A percentile compares a stretch with the other conserved stretches of the same genome.
Evolutionary conservation across 768 basidiomycete genomes (phyloP).

Genomic region (Termitomyces sp.): DNA sequence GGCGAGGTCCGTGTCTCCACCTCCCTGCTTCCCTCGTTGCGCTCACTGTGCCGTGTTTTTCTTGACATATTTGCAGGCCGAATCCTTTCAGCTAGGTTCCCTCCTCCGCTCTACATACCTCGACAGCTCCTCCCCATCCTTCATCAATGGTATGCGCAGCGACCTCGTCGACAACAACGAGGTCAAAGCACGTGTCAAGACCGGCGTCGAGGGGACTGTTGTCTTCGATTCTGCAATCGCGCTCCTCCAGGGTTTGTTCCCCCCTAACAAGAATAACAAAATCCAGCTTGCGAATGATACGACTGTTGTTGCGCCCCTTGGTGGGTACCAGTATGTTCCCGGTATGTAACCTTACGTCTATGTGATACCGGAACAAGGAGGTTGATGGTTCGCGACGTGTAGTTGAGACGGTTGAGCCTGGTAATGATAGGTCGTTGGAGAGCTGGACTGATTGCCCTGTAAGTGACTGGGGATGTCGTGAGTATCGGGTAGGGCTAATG

Average conservation of each 20-base stretch:
- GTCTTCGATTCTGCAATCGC: conserved; percentile 86
- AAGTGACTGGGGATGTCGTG: conserved; percentile 5
- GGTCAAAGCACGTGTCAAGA: conserved; percentile 75
- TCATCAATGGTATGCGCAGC: conserved; percentile 57
- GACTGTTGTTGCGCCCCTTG: conserved; percentile 64
- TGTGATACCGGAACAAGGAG: background rate
- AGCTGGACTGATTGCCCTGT: conserved; percentile 65
- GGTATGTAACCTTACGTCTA: conserved; percentile 29
- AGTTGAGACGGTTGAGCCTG: conserved; percentile 86
- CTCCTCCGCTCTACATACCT: conserved; percentile 65
- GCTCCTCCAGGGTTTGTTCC: conserved; percentile 81
- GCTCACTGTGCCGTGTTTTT: too few relatives aligned
- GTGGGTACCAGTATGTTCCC: conserved; percentile 87
- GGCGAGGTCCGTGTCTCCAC: conserved; percentile 49
- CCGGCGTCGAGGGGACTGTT: conserved; percentile 78
- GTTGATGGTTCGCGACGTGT: conserved; percentile 1
- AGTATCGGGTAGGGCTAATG: background rate
- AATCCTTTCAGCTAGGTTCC: conserved; percentile 62
- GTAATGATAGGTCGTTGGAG: conserved; percentile 78
- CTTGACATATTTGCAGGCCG: conserved; percentile 35
- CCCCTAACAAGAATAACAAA: conserved; percentile 68
- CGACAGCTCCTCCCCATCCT: conserved; percentile 58
- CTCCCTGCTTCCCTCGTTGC: background rate
- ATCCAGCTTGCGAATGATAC: conserved; percentile 77
- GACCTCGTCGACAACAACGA: conserved; percentile 72